Base-by-base conservation (phyloP, 2,329 filamentous ascomycete genomes). In the Berkeleyomyces rouxiae region DNA sequence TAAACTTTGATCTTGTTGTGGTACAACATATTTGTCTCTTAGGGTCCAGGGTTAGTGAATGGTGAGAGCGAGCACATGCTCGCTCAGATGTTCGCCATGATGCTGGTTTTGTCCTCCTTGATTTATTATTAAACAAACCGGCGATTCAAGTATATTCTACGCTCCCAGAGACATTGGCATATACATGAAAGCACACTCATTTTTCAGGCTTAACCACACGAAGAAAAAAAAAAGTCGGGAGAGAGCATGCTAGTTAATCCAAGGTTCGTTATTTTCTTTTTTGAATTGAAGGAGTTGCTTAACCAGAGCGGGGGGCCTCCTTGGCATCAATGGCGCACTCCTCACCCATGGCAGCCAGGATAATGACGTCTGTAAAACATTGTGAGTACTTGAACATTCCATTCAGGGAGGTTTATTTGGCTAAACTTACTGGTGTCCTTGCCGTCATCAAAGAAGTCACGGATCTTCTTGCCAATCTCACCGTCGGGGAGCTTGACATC, bases 341-440 rank as follows among this genome's bases (percentile, higher is more conserved):
- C 80, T 99, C 92, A 74, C 88, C 88, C 93, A 99, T 99, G 74
- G 93, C 85, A 71, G 89, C 88, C 74, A 95, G 87, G 75, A 99
- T 84, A 71, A 92, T 57, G 37, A 65, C 57, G 87, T 71, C 97
- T 86, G 78, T 55, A 55, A 33, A 90, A 96, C 67, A 44, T 36
- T 53, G 37, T 59, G 42, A 64, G 51, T 16, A 47, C 37, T 10
- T 13, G 9, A 33, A n/a, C 31, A 13, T 5, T 7, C 9, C 16
- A 23, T 43, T 39, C 7, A 60, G n/a, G 43, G 40, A 43, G n/a
- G 33, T 55, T n/a, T 36, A 11, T 37, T 7, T 31, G 40, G 36
- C 13, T 10, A 53, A 67, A 83, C 90, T 84, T 82, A 96, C 91
- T 92, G 77, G 84, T 88, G 72, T 96, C 91, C 81, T 95, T 96